phyloP scores from a whole-genome alignment of 352 stramenopile species.

The Globisporangium barbulae region DNA sequence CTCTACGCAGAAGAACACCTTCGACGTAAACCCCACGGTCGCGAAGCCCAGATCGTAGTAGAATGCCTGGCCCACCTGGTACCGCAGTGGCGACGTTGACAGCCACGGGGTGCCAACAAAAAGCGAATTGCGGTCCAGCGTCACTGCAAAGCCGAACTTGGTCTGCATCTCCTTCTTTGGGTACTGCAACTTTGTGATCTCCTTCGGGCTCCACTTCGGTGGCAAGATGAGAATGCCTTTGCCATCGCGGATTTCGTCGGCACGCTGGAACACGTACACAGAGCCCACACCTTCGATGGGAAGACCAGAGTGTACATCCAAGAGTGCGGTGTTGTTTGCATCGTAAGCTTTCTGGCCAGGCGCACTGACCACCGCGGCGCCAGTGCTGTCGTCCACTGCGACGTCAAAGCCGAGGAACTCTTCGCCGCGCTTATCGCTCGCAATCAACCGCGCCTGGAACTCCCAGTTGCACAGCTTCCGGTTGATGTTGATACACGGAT shows the following conservation, averaged over 20 bases:
- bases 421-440: conserved; percentile 87
- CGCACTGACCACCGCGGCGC: conserved; percentile 79
- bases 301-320: conserved; percentile 22
- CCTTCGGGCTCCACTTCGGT: conserved; percentile 65
- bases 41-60: conserved; percentile 60
- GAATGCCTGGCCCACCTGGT: conserved; percentile 53
- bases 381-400: conserved; percentile 76
- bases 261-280: conserved; percentile 65
- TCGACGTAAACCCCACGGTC: conserved; percentile 53
- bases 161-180: conserved; percentile 56
- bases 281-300: conserved; percentile 48
- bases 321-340: conserved; percentile 76
- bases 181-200: conserved; percentile 78
- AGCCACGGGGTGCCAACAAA: conserved; percentile 57
- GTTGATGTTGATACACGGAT: conserved; percentile 67
- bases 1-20: conserved; percentile 61
- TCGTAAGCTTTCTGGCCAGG: conserved; percentile 72
- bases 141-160: conserved; percentile 50
- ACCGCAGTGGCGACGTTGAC: conserved; percentile 36
- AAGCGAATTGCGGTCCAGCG: conserved; percentile 53
- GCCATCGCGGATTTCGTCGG: conserved; percentile 61
- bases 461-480: conserved; percentile 79
- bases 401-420: conserved; percentile 88
- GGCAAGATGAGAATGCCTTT: conserved; percentile 58
- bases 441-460: conserved; percentile 82